Percentiles rank a stretch among this genome's conserved stretches.
Evolutionary conservation across 192 early-diverging fungal genomes (phyloP).

Genomic region (Entomortierella lignicola): DNA sequence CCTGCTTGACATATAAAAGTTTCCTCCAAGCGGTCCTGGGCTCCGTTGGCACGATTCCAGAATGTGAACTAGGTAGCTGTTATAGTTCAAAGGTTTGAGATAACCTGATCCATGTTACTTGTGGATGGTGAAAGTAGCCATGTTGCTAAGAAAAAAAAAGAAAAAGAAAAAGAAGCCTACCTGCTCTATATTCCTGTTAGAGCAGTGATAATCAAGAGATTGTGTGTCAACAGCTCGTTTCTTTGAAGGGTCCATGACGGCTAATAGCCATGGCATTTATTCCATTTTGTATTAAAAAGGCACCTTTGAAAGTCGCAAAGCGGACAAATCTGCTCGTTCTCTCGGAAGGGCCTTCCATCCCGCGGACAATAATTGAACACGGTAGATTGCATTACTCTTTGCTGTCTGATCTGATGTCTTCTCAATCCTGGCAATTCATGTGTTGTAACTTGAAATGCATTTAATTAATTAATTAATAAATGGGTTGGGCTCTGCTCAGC

Average conservation of each 20-base stretch:
- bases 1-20: constrained; percentile 88
- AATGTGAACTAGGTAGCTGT: constrained; percentile 11
- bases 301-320: constrained; percentile 52
- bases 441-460: too few relatives aligned
- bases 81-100: not conserved
- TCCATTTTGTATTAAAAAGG: not conserved
- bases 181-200: constrained; percentile 26
- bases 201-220: not conserved
- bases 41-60: constrained; percentile 1
- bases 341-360: constrained; percentile 45
- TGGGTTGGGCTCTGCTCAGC: too few relatives aligned
- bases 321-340: constrained; percentile 46
- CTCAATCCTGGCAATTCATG: not conserved
- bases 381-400: constrained; percentile 29
- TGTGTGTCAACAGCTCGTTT: too few relatives aligned
- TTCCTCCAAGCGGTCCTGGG: constrained; percentile 74
- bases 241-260: not conserved
- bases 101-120: too few relatives aligned
- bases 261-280: not conserved
- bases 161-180: too few relatives aligned
- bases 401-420: not conserved
- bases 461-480: too few relatives aligned
- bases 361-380: constrained; percentile 51
- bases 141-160: too few relatives aligned
- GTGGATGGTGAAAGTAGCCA: too few relatives aligned